Evolutionary conservation across 805 yeast species (phyloP).

Genomic region (Metschnikowia lunata): DNA sequence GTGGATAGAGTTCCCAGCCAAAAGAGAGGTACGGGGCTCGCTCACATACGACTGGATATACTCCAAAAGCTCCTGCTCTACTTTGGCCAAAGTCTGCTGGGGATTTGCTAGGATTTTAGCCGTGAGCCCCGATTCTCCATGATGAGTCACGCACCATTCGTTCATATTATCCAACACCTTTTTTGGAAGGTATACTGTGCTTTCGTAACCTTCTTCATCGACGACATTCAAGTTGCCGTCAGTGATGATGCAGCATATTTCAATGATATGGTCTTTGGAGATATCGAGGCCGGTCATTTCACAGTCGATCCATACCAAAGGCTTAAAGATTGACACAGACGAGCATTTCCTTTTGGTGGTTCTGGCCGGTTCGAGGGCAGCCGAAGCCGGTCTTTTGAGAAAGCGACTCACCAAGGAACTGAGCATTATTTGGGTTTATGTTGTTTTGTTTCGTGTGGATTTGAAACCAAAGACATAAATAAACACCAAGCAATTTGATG

Average conservation of each 20-base stretch:
- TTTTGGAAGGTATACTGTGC: slow-evolving; percentile 69
- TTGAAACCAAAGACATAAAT: too few relatives aligned
- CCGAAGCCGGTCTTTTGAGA: slow-evolving; percentile 9
- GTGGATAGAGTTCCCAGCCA: slow-evolving; percentile 92
- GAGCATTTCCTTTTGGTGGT: slow-evolving; percentile 10
- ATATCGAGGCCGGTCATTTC: slow-evolving; percentile 96
- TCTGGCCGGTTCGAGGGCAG: slow-evolving; percentile 8
- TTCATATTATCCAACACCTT: slow-evolving; percentile 66
- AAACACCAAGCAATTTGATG: too few relatives aligned
- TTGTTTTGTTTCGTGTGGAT: too few relatives aligned
- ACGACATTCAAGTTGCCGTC: slow-evolving; percentile 72
- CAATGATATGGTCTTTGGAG: slow-evolving; percentile 78
- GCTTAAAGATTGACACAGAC: slow-evolving; percentile 19
- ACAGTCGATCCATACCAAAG: slow-evolving; percentile 92
- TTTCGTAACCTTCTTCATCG: slow-evolving; percentile 71
- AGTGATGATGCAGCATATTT: slow-evolving; percentile 86
- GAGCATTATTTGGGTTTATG: slow-evolving; percentile 7
- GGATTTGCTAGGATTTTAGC: slow-evolving; percentile 57
- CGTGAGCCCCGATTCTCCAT: slow-evolving; percentile 72
- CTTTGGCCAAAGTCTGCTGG: slow-evolving; percentile 50
- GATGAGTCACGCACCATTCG: slow-evolving; percentile 85
- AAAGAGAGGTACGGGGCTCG: slow-evolving; percentile 52
- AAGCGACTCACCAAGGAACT: slow-evolving; percentile 10
- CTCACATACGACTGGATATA: slow-evolving; percentile 58
- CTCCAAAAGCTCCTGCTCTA: slow-evolving; percentile 57